phyloP scores from a whole-genome alignment of 495 filamentous ascomycete species.

The Cercophora samala region DNA sequence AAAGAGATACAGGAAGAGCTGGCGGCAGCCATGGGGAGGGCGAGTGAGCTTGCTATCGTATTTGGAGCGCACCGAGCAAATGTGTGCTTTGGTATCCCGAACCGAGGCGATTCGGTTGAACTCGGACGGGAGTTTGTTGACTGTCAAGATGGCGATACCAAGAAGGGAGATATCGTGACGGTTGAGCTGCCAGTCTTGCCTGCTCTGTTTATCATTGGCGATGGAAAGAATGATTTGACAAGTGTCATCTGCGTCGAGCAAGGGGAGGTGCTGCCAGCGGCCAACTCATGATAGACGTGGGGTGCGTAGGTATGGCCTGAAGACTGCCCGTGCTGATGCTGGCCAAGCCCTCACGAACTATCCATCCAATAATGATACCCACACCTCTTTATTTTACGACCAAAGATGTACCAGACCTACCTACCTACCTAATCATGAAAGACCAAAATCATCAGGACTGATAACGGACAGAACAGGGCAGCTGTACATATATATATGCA shows the following conservation, averaged over 20 bases:
- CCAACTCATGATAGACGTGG: too few relatives aligned
- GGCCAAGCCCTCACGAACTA: too few relatives aligned
- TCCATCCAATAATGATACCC: too few relatives aligned
- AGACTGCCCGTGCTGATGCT: too few relatives aligned
- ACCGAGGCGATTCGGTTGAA: constrained; percentile 17
- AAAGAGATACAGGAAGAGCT: constrained; percentile 21
- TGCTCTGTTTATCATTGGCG: constrained; percentile 25
- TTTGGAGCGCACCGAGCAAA: constrained; percentile 28
- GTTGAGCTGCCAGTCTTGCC: constrained; percentile 28
- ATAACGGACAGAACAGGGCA: neutral
- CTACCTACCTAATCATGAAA: too few relatives aligned
- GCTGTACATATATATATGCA: neutral
- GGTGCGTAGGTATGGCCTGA: too few relatives aligned
- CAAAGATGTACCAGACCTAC: too few relatives aligned
- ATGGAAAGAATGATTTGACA: constrained; percentile 25
- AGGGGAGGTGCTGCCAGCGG: constrained; percentile 27
- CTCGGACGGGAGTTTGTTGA: constrained; percentile 29
- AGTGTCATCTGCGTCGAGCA: constrained; percentile 15
- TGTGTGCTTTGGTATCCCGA: constrained; percentile 18
- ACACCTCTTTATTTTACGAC: too few relatives aligned
- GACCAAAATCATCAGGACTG: neutral
- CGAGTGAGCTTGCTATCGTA: constrained; percentile 27
- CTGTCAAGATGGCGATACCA: constrained; percentile 23
- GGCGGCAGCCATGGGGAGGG: constrained; percentile 15
- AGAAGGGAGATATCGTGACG: constrained; percentile 9